Base-by-base conservation (phyloP, 179 eudicot species). In the Carnegiea gigantea region DNA sequence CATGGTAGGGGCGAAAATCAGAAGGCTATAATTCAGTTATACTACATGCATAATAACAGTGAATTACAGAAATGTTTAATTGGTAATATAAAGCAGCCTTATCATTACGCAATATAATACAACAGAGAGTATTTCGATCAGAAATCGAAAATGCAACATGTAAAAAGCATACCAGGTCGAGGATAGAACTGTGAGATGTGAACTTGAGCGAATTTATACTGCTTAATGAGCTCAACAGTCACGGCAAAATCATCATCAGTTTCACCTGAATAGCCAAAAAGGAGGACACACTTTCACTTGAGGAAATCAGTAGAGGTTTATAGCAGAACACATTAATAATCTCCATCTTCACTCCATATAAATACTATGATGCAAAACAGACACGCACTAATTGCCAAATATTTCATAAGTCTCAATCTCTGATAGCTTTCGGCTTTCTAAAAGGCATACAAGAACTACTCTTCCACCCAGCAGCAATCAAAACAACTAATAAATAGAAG, bases 181-280 rank as follows among this genome's bases (percentile, higher is more conserved):
- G 99, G 97, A 89, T 97, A 97, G 83, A 97, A 97, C 68, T 97
- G 99, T 67, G 99, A 97, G 81, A 97, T 97, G 84, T 97, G 99
- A 89, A 97, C 99, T 89, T 97, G 98, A 84, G 99, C 84, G 44
- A 96, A 83, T 86, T 92, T 95, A 86, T 92, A 95, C 17, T 92
- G 89, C 86, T 93, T 92, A 33, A 95, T 88, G 70, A 95, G 97
- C 83, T 87, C 87, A 60, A 95, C 88, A 36, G 98, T 96, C 82
- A 89, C 85, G 79, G 88, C 88, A 89, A 94, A 94, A 88, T 94
- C 97, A 80, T 93, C 97, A 83, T 97, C 99, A 24, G 97, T 95
- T 92, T 97, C 98, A 83, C 99, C 99, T 95, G 94, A 79, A 20
- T 51, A 11, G 57, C 57, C 44, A 40, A 40, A 40, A 51, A 51